Evolutionary conservation across 2,329 filamentous ascomycete genomes (phyloP).

Genomic region (Ramularia endophylla): DNA sequence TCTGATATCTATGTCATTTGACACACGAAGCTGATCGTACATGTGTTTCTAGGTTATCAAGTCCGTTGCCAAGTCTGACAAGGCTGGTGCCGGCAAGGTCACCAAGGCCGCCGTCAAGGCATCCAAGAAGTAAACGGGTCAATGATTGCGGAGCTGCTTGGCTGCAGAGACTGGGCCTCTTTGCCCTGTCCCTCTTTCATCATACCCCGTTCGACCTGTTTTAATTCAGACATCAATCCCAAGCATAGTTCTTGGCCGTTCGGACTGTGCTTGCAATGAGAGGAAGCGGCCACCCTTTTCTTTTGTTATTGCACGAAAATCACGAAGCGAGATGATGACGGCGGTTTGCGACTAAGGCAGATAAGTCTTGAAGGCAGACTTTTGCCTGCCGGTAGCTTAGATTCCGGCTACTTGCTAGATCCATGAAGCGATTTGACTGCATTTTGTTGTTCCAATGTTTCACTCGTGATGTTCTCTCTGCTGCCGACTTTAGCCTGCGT

Average conservation of each 20-base stretch:
- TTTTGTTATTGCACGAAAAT: constrained; percentile 28
- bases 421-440: constrained; percentile 13
- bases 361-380: constrained; percentile 16
- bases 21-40: too few relatives aligned
- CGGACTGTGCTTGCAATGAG: constrained; percentile 17
- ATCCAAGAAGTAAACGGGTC: constrained; percentile 32
- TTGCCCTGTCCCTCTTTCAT: constrained; percentile 11
- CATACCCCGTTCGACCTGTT: constrained; percentile 17
- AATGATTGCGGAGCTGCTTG: constrained; percentile 13
- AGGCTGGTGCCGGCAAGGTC: constrained; percentile 45
- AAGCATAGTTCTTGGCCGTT: constrained; percentile 20
- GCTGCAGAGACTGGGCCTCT: constrained; percentile 13
- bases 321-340: constrained; percentile 28
- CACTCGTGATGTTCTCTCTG: too few relatives aligned
- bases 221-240: constrained; percentile 13
- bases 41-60: constrained; percentile 2
- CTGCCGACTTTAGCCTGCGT: too few relatives aligned
- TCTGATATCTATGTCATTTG: too few relatives aligned
- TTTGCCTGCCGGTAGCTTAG: constrained; percentile 27
- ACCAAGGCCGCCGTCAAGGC: constrained; percentile 42
- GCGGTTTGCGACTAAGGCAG: constrained; percentile 21
- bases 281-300: constrained; percentile 23
- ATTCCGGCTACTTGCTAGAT: constrained; percentile 19
- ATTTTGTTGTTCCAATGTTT: neutral
- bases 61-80: constrained; percentile 41